Percentiles rank a stretch among this genome's conserved stretches.
Evolutionary conservation across 1,284 basidiomycete genomes (phyloP).

Genomic region (Fomes fomentarius): DNA sequence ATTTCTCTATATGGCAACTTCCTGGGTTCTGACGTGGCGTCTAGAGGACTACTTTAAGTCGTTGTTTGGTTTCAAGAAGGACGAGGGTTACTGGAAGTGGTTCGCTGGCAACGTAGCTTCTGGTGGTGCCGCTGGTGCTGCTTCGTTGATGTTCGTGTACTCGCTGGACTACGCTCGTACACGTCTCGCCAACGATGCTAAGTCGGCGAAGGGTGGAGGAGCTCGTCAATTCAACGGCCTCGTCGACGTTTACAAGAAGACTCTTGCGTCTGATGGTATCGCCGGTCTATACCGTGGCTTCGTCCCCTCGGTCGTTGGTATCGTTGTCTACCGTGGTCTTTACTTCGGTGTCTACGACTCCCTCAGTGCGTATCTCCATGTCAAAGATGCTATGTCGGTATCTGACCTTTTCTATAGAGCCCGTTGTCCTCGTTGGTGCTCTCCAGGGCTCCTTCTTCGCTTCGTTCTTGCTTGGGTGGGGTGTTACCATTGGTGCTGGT

Average conservation of each 20-base stretch:
- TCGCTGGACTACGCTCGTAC: constrained; percentile 98
- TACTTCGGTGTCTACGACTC: constrained; percentile 97
- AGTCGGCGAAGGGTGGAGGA: constrained; percentile 90
- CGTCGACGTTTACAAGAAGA: constrained; percentile 94
- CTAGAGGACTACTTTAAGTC: constrained; percentile 97
- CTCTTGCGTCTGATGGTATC: constrained; percentile 86
- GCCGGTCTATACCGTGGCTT: constrained; percentile 95
- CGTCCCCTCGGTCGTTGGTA: constrained; percentile 92
- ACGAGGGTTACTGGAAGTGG: constrained; percentile 89
- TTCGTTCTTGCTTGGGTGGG: constrained; percentile 91
- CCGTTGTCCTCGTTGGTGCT: constrained; percentile 87
- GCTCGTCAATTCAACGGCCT: constrained; percentile 95
- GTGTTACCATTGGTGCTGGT: constrained; percentile 95
- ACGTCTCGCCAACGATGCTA: constrained; percentile 96
- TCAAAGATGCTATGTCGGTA: background rate
- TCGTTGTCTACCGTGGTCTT: constrained; percentile 96
- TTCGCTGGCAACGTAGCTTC: constrained; percentile 93
- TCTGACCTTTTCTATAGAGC: constrained; percentile 57
- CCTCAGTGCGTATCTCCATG: constrained; percentile 61
- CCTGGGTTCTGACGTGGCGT: constrained; percentile 30
- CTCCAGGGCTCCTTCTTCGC: constrained; percentile 91
- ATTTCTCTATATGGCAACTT: background rate
- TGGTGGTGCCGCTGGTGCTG: constrained; percentile 97
- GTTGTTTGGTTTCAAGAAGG: constrained; percentile 90
- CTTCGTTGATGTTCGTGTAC: constrained; percentile 96